Evolutionary conservation across 257 asterid genomes (phyloP).

Genomic region (Catharanthus roseus): DNA sequence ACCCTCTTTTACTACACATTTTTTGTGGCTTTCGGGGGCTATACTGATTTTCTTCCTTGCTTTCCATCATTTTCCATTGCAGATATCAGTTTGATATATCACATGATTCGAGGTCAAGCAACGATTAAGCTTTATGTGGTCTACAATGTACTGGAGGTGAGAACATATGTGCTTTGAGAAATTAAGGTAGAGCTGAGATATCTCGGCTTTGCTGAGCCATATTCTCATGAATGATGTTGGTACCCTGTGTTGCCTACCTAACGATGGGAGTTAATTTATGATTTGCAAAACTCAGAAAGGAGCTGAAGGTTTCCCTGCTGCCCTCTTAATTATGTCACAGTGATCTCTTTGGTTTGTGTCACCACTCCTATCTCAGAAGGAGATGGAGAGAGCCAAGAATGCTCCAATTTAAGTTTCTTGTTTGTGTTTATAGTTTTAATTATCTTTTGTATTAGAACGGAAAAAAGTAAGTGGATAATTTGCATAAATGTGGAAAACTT

Average conservation of each 20-base stretch:
- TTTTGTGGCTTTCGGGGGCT: constrained; percentile 7
- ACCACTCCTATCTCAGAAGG: background rate
- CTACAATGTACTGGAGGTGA: constrained; percentile 96
- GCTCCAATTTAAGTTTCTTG: background rate
- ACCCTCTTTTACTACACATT: constrained; percentile 6
- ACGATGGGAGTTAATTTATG: background rate
- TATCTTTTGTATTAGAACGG: background rate
- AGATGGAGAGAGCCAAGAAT: background rate
- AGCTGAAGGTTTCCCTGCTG: background rate
- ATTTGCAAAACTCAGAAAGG: background rate
- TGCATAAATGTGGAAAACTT: background rate
- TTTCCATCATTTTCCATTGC: constrained; percentile 22
- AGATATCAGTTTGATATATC: constrained; percentile 98
- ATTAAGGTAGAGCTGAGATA: background rate
- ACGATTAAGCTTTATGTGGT: constrained; percentile 91
- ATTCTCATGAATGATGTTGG: background rate
- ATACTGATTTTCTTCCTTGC: constrained; percentile 5
- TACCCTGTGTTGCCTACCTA: background rate
- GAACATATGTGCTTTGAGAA: constrained; percentile 7
- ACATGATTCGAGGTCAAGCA: constrained; percentile 99
- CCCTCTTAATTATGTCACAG: background rate
- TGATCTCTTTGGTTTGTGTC: background rate
- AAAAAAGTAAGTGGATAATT: background rate
- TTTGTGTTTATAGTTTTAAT: too few species aligned
- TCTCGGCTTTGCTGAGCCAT: background rate